phyloP scores from a whole-genome alignment of 2,329 filamentous ascomycete species.

The Thielaviopsis punctulata region DNA sequence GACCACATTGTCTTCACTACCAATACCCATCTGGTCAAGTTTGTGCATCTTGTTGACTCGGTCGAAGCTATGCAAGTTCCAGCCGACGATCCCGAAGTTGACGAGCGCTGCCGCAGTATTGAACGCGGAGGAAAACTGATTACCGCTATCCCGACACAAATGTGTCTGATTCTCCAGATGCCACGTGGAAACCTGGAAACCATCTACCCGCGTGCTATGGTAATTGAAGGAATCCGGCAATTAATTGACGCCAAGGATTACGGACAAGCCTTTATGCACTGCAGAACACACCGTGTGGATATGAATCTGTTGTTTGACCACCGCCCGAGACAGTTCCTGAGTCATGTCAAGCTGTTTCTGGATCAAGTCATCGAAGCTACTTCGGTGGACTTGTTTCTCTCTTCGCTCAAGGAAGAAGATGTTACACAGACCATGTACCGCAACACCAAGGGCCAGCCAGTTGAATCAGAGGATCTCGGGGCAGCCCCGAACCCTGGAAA shows the following conservation, averaged over 20 bases:
- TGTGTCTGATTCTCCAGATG: constrained; percentile 82
- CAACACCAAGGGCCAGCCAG: constrained; percentile 45
- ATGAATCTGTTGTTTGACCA: constrained; percentile 97
- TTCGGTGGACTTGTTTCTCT: constrained; percentile 80
- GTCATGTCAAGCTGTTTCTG: constrained; percentile 58
- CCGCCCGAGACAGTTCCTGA: constrained; percentile 69
- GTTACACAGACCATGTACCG: constrained; percentile 88
- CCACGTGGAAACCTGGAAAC: constrained; percentile 91
- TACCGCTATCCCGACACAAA: constrained; percentile 74
- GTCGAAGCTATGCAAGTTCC: constrained; percentile 61
- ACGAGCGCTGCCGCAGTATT: constrained; percentile 81
- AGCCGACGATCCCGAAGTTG: constrained; percentile 72
- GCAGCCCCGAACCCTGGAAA: constrained; percentile 15
- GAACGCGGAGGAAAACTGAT: constrained; percentile 79
- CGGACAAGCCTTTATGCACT: constrained; percentile 66
- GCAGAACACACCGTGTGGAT: constrained; percentile 83
- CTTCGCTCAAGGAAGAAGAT: constrained; percentile 78
- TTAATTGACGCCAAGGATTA: constrained; percentile 72
- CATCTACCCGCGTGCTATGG: constrained; percentile 81
- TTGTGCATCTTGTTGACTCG: constrained; percentile 58
- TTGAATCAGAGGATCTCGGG: constrained; percentile 7
- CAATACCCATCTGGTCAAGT: constrained; percentile 81
- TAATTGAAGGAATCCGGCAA: constrained; percentile 72
- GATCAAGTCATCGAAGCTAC: constrained; percentile 68
- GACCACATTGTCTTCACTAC: constrained; percentile 85